Evolutionary conservation across 768 basidiomycete genomes (phyloP), one percentile per base, ranked within the genome.

Genomic region (Pleurotus pulmonarius): DNA sequence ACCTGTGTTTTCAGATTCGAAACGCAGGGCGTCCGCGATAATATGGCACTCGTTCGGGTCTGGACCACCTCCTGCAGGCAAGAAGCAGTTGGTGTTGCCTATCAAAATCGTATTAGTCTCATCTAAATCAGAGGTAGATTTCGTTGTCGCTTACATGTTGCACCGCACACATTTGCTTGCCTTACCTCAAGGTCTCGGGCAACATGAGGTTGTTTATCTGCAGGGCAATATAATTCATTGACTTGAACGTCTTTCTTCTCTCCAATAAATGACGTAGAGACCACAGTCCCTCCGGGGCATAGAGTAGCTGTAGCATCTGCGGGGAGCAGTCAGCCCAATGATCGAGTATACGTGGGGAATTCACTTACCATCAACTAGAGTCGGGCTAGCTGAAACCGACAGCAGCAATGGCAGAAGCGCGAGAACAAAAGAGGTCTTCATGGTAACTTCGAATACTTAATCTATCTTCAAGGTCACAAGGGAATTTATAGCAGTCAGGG

Each of bases 21-120:
- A 83, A 3, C 71, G 69, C 56, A 81, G 60, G 4, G 79, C 79
- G 55, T 80, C 78, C 4, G 78, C 73, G 57, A 83, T 80, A 51
- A 81, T 67, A 63, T 73, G 66, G 58, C 76, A 80, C 16, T 82
- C 77, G 56, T 75, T 74, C 3, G 76, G 75, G 64, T 77, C 67
- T 1, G 79, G 79, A 29, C 78, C 80, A 61, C 77, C 77, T 16
- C 76, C 77, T 2, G 75, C 60, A 2, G 76, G 75, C 8, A 61
- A 56, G 70, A 78, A 81, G 69, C 77, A 81, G 64, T 76, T 74
- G 5, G 72, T 76, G 57, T 58, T 65, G 59, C 76, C 75, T 75
- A 52, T 38, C 15, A 18, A 29, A 26, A 6, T 37, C 7, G 29
- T 53, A 6, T 26, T 26, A 26, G 26, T 26, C 26, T 26, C 26